Evolutionary conservation across 345 rosid genomes (phyloP), one percentile per base, ranked within the genome.

Genomic region (Citrus hindsii): DNA sequence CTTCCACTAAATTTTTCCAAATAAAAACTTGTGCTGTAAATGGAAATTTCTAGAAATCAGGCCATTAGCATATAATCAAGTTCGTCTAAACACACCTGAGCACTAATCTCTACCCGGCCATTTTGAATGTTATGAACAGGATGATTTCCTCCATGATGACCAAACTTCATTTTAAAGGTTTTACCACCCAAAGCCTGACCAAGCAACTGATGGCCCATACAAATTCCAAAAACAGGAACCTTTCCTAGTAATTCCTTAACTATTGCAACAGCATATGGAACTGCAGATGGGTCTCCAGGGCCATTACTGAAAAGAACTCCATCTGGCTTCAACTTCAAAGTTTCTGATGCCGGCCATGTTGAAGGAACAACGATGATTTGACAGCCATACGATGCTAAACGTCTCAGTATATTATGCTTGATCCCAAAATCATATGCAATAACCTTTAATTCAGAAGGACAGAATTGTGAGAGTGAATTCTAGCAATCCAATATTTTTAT

Each of bases 291-390:
- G 72, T 94, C 98, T 67, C 99, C 99, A 0, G 99, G 99, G 62
- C 98, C 98, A 74, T 97, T 94, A 89, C 99, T 93, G 84, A 97
- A 94, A 82, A 97, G 92, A 84, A 97, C 93, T 68, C 99, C 98
- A 32, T 93, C 94, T 12, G 99, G 99, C 67, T 91, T 92, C 94
- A 93, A 69, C 77, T 90, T 94, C 35, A 94, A 88, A 6, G 87
- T 85, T 83, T 92, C 98, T 22, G 92, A 86, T 77, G 99, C 98
- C 24, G 98, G 93, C 90, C 92, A 94, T 4, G 92, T 88, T 2
- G 99, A 92, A 3, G 99, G 99, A 40, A 94, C 98, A 55, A 93
- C 92, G 0, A 95, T 92, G 79, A 90, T 90, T 86, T 96, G 87
- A 82, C 99, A 94, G 27, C 98, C 97, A 40, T 92, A 90, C 21